Conservation (phyloP, 2,329 filamentous ascomycete genomes). For the Chalaropsis thielavioides region DNA sequence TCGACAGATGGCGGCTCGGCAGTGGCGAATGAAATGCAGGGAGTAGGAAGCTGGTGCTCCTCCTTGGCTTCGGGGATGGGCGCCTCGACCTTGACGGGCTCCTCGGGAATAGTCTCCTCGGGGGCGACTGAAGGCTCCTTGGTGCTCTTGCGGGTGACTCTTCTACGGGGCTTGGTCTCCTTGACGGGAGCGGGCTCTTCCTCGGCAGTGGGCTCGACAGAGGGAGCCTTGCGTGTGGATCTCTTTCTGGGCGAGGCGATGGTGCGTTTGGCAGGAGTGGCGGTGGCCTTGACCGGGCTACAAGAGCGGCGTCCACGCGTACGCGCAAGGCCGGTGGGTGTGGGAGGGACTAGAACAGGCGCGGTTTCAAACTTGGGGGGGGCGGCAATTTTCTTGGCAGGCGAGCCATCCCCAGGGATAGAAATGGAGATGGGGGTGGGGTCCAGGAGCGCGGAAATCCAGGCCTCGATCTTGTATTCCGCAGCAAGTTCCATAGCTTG, state of each 20-base stretch:
- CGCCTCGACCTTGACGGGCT: constrained; percentile 55
- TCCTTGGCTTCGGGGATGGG: constrained; percentile 32
- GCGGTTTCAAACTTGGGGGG: constrained; percentile 61
- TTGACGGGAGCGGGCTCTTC: constrained; percentile 9
- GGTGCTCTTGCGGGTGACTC: constrained; percentile 17
- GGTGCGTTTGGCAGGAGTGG: constrained; percentile 40
- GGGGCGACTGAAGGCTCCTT: constrained; percentile 30
- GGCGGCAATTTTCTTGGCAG: constrained; percentile 61
- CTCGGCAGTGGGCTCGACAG: constrained; percentile 10
- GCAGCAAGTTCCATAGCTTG: constrained; percentile 68
- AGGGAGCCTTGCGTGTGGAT: constrained; percentile 14
- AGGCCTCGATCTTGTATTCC: constrained; percentile 72
- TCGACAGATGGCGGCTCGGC: constrained; percentile 59
- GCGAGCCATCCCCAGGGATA: constrained; percentile 44
- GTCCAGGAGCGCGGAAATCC: constrained; percentile 88
- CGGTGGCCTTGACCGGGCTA: constrained; percentile 37
- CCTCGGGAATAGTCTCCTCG: constrained; percentile 31
- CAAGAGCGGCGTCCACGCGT: constrained; percentile 40
- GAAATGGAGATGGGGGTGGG: constrained; percentile 56
- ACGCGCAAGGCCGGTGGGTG: constrained; percentile 31
- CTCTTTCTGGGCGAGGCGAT: constrained; percentile 15
- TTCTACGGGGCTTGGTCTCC: constrained; percentile 16
- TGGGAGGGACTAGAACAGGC: constrained; percentile 35
- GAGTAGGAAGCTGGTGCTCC: constrained; percentile 7
- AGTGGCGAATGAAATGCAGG: constrained; percentile 28